These are phyloP conservation scores for Rhodomyrtus tomentosa DNA, from an alignment of 345 rosid species.

Conservation along the genomic window DNA sequence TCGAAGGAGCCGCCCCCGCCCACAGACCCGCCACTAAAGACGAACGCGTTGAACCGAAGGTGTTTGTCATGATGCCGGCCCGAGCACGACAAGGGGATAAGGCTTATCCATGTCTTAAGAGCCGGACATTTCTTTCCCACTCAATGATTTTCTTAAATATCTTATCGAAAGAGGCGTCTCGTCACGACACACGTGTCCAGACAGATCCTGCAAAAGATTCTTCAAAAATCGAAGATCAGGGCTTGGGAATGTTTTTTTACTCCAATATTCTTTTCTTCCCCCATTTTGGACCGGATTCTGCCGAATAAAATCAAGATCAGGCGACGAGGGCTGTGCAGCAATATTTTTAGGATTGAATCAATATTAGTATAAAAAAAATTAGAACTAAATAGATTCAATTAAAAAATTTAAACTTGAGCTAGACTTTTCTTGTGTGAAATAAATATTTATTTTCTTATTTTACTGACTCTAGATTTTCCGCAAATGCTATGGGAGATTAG, in stretches of 20 bases:
- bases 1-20: too few species aligned
- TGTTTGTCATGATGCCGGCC: not conserved
- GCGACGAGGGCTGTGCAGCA: too few species aligned
- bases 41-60: not conserved
- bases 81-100: not conserved
- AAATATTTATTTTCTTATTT: not conserved
- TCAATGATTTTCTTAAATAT: not conserved
- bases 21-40: too few species aligned
- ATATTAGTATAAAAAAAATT: too few species aligned
- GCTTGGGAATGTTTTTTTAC: not conserved
- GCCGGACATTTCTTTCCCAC: too few species aligned
- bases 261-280: not conserved
- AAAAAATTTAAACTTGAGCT: too few species aligned
- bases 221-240: not conserved
- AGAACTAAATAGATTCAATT: too few species aligned
- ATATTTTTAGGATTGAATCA: too few species aligned
- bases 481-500: accelerated
- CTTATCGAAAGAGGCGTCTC: not conserved
- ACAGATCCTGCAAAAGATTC: not conserved
- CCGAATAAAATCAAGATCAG: not conserved
- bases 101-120: not conserved
- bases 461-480: accelerated
- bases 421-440: not conserved
- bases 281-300: not conserved
- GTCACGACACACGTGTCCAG: too few species aligned